Base-by-base conservation (phyloP, 495 filamentous ascomycete genomes). In the Melanomma pulvis-pyrius region DNA sequence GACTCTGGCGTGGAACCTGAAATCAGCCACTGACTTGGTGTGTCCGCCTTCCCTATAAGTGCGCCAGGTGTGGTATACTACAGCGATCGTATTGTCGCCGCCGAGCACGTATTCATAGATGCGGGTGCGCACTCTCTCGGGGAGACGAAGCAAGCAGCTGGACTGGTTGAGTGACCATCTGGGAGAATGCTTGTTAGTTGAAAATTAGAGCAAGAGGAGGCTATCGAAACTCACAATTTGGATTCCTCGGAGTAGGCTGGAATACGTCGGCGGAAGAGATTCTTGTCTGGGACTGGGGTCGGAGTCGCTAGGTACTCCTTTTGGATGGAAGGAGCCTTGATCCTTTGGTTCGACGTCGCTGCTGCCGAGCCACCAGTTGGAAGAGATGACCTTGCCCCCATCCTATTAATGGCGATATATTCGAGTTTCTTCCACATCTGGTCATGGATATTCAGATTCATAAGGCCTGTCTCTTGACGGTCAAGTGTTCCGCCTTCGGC, bases 91-190 rank as follows among this genome's bases (percentile, higher is more conserved):
- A n/a, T n/a, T n/a, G 9, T 47, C 24, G 1, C 30, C 29, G 15
- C 55, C 30, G 25, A 59, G 29, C 17, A 63, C 59, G 49, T 30
- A 48, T 22, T 67, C 59, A 34, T 63, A 71, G 63, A 67, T 68
- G 15, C 25, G 48, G 19, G 59, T 58, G 22, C 59, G 63, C 13
- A 71, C 22, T 12, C 59, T 51, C 1, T 44, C 34, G 2, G 68
- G 68, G 0, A 71, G 64, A 36, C 53, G 32, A 17, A 71, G 49
- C 15, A 71, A 64, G 1, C 54, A 66, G 30, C 53, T 46, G 8
- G 21, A 4, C 34, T 66, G 55, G 25, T 66, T 66, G 13, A 5
- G 7, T 21, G 17, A 24, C 63, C 63, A 66, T 24, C 58, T 51
- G 15, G 13, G 26, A n/a, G 17, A 30, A 2, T 9, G 13, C 36